Evolutionary conservation across 441 rosid species (phyloP).

Genomic region (Eutrema salsugineum): DNA sequence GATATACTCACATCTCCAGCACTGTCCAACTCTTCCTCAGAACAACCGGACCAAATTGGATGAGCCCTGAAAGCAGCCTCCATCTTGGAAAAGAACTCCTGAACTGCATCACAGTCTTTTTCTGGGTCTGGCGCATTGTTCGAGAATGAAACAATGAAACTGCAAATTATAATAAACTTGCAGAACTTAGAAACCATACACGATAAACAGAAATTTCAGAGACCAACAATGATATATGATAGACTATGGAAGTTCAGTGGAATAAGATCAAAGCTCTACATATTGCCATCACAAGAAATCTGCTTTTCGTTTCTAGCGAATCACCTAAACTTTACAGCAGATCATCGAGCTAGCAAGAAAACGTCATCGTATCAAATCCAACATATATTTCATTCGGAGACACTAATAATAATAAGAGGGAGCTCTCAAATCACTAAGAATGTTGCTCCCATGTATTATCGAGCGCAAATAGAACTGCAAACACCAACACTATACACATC

Average conservation of each 20-base stretch:
- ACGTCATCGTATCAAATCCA: neutral
- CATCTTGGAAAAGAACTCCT: conserved; percentile 69
- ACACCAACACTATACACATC: neutral
- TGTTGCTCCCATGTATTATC: neutral
- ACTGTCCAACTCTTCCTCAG: conserved; percentile 91
- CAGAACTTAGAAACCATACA: neutral
- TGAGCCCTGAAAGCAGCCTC: conserved; percentile 87
- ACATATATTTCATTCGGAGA: neutral
- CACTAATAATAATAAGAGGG: neutral
- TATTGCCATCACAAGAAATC: neutral
- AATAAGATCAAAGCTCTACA: neutral
- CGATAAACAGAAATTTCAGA: neutral
- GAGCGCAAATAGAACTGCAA: neutral
- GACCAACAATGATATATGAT: neutral
- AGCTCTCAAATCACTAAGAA: neutral
- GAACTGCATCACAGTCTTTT: conserved; percentile 63
- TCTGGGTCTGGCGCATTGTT: conserved; percentile 88
- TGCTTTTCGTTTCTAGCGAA: neutral
- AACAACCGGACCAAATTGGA: conserved; percentile 96
- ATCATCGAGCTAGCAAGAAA: neutral
- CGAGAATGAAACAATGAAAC: conserved; percentile 77
- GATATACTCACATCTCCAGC: conserved; percentile 77
- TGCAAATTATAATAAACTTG: conserved; percentile 33
- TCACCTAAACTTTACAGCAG: neutral
- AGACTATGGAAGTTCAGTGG: neutral